phyloP scores from a whole-genome alignment of 2,329 filamentous ascomycete species.

The Pseudogymnoascus sp. region DNA sequence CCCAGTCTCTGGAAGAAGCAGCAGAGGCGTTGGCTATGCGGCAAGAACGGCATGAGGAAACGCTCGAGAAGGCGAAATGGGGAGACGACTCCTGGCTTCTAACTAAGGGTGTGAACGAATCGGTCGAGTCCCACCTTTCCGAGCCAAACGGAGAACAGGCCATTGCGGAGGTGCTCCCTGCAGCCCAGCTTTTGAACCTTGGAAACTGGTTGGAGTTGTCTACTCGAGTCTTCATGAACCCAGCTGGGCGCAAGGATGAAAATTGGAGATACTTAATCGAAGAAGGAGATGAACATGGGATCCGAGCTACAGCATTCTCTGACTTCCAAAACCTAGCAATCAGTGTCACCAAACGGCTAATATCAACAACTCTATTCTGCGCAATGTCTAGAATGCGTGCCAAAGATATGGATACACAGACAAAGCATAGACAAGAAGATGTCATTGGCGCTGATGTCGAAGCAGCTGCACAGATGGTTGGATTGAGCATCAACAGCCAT shows the following conservation, averaged over 20 bases:
- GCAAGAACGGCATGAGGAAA: constrained; percentile 55
- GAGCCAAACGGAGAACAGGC: constrained; percentile 19
- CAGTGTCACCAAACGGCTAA: constrained; percentile 59
- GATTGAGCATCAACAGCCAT: constrained; percentile 36
- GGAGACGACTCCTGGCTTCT: constrained; percentile 57
- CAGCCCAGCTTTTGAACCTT: constrained; percentile 49
- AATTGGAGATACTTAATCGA: constrained; percentile 59
- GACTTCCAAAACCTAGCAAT: constrained; percentile 64
- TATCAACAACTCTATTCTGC: constrained; percentile 61
- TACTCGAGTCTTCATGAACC: constrained; percentile 66
- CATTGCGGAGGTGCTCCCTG: constrained; percentile 32
- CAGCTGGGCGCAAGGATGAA: constrained; percentile 42
- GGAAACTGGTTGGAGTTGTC: constrained; percentile 56
- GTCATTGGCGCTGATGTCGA: constrained; percentile 30
- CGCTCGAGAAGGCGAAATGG: constrained; percentile 51
- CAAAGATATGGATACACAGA: constrained; percentile 14
- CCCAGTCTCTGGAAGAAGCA: constrained; percentile 54
- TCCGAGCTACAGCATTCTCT: constrained; percentile 65
- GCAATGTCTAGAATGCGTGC: constrained; percentile 59
- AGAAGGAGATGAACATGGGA: constrained; percentile 47
- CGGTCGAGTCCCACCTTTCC: constrained; percentile 18
- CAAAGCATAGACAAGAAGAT: not conserved
- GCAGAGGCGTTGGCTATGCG: constrained; percentile 57
- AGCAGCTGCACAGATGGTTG: constrained; percentile 45
- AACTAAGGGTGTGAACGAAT: constrained; percentile 26